Evolutionary conservation across 2,329 filamentous ascomycete genomes (phyloP), one percentile per base, ranked within the genome.

Genomic region (Trichoderma oligosporum): DNA sequence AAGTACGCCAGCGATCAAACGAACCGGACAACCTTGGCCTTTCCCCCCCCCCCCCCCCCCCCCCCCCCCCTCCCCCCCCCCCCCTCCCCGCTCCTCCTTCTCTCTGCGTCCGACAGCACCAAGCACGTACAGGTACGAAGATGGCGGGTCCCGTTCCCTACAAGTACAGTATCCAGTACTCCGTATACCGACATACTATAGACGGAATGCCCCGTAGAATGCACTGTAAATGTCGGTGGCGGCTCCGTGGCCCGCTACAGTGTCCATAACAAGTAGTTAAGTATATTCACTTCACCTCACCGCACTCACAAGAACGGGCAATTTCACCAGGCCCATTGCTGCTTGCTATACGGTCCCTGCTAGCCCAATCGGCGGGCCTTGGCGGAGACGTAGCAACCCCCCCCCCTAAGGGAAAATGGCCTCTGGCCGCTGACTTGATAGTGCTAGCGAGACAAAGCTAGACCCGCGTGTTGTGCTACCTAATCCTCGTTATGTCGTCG

Each of bases 361-460:
- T 60, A 60, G 58, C 27, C 47, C 58, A 51, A 27, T 27, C 39
- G 58, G 58, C 58, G 58, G 58, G 55, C 16, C 57, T 59, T 59
- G 57, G 57, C 57, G 52, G 57, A 56, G 56, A 52, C 58, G 58
- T 48, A 47, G 45, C 48, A 36, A 41, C 55, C 58, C 29, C 38
- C 55, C 47, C n/a, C n/a, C n/a, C n/a, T n/a, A n/a, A n/a, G n/a
- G n/a, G 55, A 48, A 49, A 57, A 55, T 54, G n/a, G 51, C 48
- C 48, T 53, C 44, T 51, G 12, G 35, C 33, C 33, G 35, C 51
- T 20, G 48, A 38, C 46, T 44, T 42, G 25, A 16, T 44, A 14
- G 29, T 27, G 33, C 44, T 56, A 36, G 52, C 41, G 41, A 46
- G 52, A 56, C 44, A 39, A 39, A n/a, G n/a, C 49, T 31, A 14